Conservation (phyloP, 1,284 basidiomycete genomes). For the Moesziomyces sp. region DNA sequence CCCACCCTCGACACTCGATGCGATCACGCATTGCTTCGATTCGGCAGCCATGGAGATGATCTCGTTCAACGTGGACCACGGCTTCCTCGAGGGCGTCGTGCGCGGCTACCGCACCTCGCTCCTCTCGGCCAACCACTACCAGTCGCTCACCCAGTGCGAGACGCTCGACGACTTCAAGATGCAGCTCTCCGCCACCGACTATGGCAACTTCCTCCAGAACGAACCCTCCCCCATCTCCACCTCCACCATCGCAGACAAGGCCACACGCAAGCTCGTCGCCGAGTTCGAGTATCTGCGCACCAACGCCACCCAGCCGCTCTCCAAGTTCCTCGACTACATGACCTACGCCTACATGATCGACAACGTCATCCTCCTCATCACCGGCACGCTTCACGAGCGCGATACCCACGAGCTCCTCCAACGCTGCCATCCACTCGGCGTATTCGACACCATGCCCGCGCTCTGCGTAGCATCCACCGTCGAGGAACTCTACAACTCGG, state of each 20-base stretch:
- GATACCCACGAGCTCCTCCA: constrained; percentile 97
- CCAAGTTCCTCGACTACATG: constrained; percentile 96
- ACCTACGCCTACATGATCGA: constrained; percentile 99
- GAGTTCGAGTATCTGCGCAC: constrained; percentile 94
- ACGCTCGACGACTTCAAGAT: constrained; percentile 83
- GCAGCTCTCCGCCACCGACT: constrained; percentile 89
- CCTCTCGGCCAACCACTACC: constrained; percentile 87
- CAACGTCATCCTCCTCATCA: constrained; percentile 97
- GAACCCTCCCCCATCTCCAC: constrained; percentile 95
- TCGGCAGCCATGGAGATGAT: constrained; percentile 57
- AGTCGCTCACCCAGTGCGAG: constrained; percentile 96
- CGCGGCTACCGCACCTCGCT: constrained; percentile 94
- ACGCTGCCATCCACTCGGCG: constrained; percentile 94
- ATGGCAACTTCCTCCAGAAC: constrained; percentile 97
- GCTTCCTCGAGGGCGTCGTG: constrained; percentile 78
- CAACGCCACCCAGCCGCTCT: constrained; percentile 90
- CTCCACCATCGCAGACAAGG: constrained; percentile 92
- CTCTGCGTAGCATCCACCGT: constrained; percentile 99
- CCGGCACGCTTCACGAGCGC: constrained; percentile 94
- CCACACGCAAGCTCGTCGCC: constrained; percentile 91
- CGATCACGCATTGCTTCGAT: not conserved
- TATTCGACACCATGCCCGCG: constrained; percentile 98
- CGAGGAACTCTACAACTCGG: constrained; percentile 97
- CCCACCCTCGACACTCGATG: not conserved
- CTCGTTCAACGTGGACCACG: constrained; percentile 64